Evolutionary conservation across 1,284 basidiomycete species (phyloP).

Genomic region (Austroboletus niveus): DNA sequence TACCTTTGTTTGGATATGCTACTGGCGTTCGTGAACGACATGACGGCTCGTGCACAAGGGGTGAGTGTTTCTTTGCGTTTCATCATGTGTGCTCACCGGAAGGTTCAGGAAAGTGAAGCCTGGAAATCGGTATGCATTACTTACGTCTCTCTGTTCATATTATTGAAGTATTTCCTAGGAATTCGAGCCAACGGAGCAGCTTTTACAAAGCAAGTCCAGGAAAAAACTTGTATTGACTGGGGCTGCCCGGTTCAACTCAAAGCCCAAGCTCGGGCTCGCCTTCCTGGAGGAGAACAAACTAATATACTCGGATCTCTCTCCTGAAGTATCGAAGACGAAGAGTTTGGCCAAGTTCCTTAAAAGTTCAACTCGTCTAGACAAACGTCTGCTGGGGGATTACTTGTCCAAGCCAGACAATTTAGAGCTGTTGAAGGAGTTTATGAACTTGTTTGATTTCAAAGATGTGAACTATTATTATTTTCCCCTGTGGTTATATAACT

Average conservation of each 20-base stretch:
- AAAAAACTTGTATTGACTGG: slow-evolving; percentile 88
- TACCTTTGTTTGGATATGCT: slow-evolving; percentile 89
- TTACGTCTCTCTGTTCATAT: background rate
- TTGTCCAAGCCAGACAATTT: slow-evolving; percentile 88
- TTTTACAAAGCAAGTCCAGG: slow-evolving; percentile 75
- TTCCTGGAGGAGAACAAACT: slow-evolving; percentile 88
- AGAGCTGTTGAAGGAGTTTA: slow-evolving; percentile 85
- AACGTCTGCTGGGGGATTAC: slow-evolving; percentile 92
- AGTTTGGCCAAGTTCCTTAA: slow-evolving; percentile 87
- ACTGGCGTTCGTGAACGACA: slow-evolving; percentile 83
- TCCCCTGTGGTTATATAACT: slow-evolving; percentile 8
- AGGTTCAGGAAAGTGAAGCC: slow-evolving; percentile 36
- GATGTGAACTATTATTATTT: slow-evolving; percentile 53
- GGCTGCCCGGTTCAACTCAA: slow-evolving; percentile 89
- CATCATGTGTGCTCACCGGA: slow-evolving; percentile 23
- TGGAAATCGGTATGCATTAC: slow-evolving; percentile 59
- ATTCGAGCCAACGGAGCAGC: slow-evolving; percentile 53
- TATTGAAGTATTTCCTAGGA: slow-evolving; percentile 36
- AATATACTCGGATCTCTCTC: slow-evolving; percentile 68
- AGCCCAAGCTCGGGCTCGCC: slow-evolving; percentile 90
- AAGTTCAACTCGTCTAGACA: slow-evolving; percentile 84
- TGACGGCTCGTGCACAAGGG: slow-evolving; percentile 77
- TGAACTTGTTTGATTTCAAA: slow-evolving; percentile 88
- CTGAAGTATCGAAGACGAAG: slow-evolving; percentile 52
- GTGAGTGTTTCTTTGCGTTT: slow-evolving; percentile 42